phyloP scores from a whole-genome alignment of 805 yeast genomes.

The Candida orba region DNA sequence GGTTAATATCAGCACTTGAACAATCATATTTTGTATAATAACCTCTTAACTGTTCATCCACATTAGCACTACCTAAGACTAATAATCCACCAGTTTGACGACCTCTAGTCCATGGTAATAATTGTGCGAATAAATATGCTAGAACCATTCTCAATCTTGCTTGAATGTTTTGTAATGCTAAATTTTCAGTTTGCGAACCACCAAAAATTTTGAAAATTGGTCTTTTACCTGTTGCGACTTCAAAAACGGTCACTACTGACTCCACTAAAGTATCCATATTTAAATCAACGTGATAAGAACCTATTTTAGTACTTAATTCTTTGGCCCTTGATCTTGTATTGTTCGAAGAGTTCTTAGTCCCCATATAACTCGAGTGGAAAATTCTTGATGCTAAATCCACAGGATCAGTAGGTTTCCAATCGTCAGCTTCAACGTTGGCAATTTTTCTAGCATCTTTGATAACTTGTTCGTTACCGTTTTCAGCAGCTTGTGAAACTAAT shows the following conservation, averaged over 20 bases:
- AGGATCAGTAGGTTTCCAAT: conserved; percentile 67
- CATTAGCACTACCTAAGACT: conserved; percentile 94
- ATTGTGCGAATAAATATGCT: conserved; percentile 87
- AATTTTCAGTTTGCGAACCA: conserved; percentile 83
- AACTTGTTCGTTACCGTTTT: conserved; percentile 67
- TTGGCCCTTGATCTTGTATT: conserved; percentile 85
- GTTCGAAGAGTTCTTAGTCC: conserved; percentile 82
- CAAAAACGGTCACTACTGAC: conserved; percentile 70
- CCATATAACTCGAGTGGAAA: conserved; percentile 93
- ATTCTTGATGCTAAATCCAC: conserved; percentile 67
- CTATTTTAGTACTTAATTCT: conserved; percentile 64
- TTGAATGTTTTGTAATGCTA: conserved; percentile 94
- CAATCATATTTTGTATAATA: conserved; percentile 95
- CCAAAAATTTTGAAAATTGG: conserved; percentile 92
- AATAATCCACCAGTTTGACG: conserved; percentile 62
- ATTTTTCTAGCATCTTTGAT: conserved; percentile 65
- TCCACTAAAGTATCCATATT: conserved; percentile 83
- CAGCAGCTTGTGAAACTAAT: conserved; percentile 64
- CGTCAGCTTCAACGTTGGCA: conserved; percentile 43
- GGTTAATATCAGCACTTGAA: conserved; percentile 94
- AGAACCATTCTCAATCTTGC: conserved; percentile 94
- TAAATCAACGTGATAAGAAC: conserved; percentile 84
- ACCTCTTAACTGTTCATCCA: conserved; percentile 94
- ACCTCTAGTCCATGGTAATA: conserved; percentile 91
- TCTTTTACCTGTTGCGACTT: conserved; percentile 80